phyloP scores from a whole-genome alignment of 768 basidiomycete genomes.

The Boletus pseudopeckii region DNA sequence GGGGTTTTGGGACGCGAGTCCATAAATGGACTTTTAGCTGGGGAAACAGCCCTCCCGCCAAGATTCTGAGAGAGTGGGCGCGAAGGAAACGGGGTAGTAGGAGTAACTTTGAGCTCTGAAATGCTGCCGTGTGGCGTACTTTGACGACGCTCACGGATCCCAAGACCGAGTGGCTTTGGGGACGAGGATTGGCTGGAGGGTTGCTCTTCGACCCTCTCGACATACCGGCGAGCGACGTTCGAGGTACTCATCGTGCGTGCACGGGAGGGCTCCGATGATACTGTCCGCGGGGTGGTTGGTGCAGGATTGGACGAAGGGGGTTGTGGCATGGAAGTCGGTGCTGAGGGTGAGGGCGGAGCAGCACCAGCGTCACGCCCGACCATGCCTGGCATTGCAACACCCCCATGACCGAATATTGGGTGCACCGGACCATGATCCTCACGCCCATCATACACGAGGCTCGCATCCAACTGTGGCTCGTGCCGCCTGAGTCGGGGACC shows the following conservation, averaged over 20 bases:
- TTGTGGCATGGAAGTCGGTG: conserved; percentile 3
- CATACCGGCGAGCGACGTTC: conserved; percentile 31
- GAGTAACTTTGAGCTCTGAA: conserved; percentile 14
- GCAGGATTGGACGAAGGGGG: neutral
- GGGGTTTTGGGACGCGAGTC: conserved; percentile 25
- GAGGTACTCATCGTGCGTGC: conserved; percentile 37
- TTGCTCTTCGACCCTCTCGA: conserved; percentile 40
- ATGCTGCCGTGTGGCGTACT: conserved; percentile 40
- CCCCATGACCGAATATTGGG: conserved; percentile 72
- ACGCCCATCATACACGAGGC: conserved; percentile 66
- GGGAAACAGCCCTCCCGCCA: conserved; percentile 5
- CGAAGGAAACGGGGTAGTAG: conserved; percentile 15
- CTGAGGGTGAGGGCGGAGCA: conserved; percentile 5
- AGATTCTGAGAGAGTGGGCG: conserved; percentile 22
- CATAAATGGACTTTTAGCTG: conserved; percentile 8
- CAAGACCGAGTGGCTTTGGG: conserved; percentile 22
- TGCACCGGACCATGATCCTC: conserved; percentile 52
- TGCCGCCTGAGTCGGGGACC: conserved; percentile 73
- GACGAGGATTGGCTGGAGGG: conserved; percentile 31
- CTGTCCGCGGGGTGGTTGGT: conserved; percentile 2
- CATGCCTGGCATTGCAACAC: conserved; percentile 77
- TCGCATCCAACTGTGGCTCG: conserved; percentile 65
- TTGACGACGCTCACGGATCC: conserved; percentile 46
- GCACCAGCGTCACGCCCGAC: conserved; percentile 21
- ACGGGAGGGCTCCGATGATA: conserved; percentile 17